Percentiles rank a stretch among this genome's conserved stretches.
phyloP scores from a whole-genome alignment of 176 grass and related monocot species.

The Elymus sibiricus region DNA sequence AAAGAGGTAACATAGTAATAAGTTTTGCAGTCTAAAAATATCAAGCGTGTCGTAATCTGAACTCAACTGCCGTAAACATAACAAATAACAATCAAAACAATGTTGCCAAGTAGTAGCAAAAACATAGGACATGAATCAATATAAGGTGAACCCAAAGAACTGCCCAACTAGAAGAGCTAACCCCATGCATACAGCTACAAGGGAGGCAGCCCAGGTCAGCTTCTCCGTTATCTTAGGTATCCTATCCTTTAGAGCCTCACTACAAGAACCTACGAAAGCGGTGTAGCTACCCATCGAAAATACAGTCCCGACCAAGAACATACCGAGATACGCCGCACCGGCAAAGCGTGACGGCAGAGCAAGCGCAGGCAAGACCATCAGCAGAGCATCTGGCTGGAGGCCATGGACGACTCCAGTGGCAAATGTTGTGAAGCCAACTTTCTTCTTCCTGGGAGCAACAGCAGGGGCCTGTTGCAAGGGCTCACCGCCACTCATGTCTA shows the following conservation, averaged over 20 bases:
- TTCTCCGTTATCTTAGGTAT: slow-evolving; percentile 97
- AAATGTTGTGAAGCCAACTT: slow-evolving; percentile 87
- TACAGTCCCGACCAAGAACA: slow-evolving; percentile 92
- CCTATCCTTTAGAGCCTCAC: slow-evolving; percentile 78
- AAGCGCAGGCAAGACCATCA: slow-evolving; percentile 88
- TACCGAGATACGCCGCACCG: slow-evolving; percentile 74
- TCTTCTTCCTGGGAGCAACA: slow-evolving; percentile 59
- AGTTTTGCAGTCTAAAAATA: slow-evolving; percentile 2
- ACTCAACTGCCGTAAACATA: background rate
- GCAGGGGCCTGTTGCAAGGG: slow-evolving; percentile 25
- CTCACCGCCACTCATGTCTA: slow-evolving; percentile 33
- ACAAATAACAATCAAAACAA: slow-evolving; percentile 17
- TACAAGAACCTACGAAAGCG: slow-evolving; percentile 92
- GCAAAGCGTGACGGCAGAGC: slow-evolving; percentile 86
- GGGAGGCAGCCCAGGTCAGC: slow-evolving; percentile 91
- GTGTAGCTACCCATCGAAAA: slow-evolving; percentile 95
- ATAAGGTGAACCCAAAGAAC: slow-evolving; percentile 86
- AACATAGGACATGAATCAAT: slow-evolving; percentile 44
- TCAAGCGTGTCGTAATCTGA: slow-evolving; percentile 1
- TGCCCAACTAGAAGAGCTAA: slow-evolving; percentile 77
- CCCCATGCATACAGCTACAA: slow-evolving; percentile 86
- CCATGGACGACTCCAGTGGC: slow-evolving; percentile 84
- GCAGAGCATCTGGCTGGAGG: slow-evolving; percentile 80
- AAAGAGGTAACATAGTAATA: too few species aligned
- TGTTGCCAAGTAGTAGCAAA: slow-evolving; percentile 1